Conservation (phyloP, 139 green algal genomes). For the Chlamydomonas sp. region DNA sequence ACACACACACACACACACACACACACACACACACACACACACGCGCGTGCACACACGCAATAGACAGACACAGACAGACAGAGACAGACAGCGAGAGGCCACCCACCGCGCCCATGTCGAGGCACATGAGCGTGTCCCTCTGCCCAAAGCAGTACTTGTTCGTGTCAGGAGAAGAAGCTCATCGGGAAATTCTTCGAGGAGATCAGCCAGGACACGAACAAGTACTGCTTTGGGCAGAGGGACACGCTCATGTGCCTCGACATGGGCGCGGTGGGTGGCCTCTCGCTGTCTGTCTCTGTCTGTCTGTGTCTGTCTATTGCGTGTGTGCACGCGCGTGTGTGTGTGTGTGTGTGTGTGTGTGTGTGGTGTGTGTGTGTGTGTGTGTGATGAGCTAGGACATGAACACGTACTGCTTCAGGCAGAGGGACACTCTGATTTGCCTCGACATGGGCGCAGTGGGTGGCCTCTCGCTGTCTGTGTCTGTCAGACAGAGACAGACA, state of each 20-base stretch:
- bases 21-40: too few relatives aligned
- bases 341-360: too few relatives aligned
- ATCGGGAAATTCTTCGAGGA: constrained; percentile 92
- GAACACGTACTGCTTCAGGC: constrained; percentile 90
- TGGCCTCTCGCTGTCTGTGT: too few relatives aligned
- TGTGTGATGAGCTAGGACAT: constrained; percentile 91
- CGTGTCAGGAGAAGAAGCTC: constrained; percentile 78
- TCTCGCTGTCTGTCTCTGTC: too few relatives aligned
- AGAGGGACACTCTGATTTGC: constrained; percentile 90
- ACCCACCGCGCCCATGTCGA: constrained; percentile 98
- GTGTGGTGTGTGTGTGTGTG: too few relatives aligned
- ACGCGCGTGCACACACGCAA: too few relatives aligned
- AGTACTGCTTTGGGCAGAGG: constrained; percentile 89
- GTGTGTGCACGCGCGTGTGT: too few relatives aligned
- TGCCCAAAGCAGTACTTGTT: constrained; percentile 93
- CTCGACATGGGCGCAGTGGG: constrained; percentile 97
- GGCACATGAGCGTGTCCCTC: constrained; percentile 87
- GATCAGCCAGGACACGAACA: constrained; percentile 87
- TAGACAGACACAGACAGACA: too few relatives aligned
- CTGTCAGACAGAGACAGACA: too few relatives aligned
- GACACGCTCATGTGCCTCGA: constrained; percentile 95
- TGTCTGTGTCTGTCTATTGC: too few relatives aligned
- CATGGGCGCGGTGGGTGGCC: constrained; percentile 95
- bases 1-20: too few relatives aligned
- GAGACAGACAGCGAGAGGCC: too few relatives aligned